Evolutionary conservation across 208 protist genomes (phyloP).

Genomic region (Leishmania major): DNA sequence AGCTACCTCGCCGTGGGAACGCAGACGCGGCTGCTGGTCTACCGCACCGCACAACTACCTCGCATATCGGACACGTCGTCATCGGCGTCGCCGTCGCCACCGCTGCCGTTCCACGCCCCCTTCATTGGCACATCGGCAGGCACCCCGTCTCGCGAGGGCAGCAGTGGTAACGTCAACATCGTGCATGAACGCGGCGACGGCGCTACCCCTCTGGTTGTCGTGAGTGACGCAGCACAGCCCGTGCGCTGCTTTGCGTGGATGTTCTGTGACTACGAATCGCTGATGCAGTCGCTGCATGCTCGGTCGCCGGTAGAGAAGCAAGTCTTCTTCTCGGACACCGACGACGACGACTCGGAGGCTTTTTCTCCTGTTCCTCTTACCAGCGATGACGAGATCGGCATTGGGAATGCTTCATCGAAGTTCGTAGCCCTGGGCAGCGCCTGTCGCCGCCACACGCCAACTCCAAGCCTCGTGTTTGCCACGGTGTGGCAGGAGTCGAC

Average conservation of each 20-base stretch:
- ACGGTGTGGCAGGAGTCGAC: neutral
- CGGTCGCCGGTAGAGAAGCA: neutral
- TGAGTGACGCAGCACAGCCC: constrained; percentile 19
- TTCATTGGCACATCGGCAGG: neutral
- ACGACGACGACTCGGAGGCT: constrained; percentile 1
- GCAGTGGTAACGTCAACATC: neutral
- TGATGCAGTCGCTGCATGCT: constrained; percentile 2
- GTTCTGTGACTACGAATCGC: constrained; percentile 28
- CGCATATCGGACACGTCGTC: constrained; percentile 10
- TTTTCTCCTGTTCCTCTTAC: neutral
- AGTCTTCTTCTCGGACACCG: neutral
- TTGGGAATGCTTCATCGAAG: neutral
- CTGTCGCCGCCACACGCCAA: constrained; percentile 12
- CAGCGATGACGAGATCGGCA: constrained; percentile 5
- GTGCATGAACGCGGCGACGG: neutral
- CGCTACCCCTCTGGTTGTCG: constrained; percentile 22
- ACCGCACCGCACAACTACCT: constrained; percentile 25
- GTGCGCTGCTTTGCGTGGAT: constrained; percentile 36
- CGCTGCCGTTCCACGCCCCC: neutral
- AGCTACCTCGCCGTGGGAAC: constrained; percentile 30
- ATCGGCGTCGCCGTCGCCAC: neutral
- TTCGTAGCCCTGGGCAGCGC: neutral
- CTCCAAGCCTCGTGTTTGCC: constrained; percentile 30
- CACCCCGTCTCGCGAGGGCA: neutral
- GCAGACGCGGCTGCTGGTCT: constrained; percentile 29